These are phyloP conservation scores for Pelargonium australe DNA, from an alignment of 441 rosid genomes.

Conservation along the genomic window DNA sequence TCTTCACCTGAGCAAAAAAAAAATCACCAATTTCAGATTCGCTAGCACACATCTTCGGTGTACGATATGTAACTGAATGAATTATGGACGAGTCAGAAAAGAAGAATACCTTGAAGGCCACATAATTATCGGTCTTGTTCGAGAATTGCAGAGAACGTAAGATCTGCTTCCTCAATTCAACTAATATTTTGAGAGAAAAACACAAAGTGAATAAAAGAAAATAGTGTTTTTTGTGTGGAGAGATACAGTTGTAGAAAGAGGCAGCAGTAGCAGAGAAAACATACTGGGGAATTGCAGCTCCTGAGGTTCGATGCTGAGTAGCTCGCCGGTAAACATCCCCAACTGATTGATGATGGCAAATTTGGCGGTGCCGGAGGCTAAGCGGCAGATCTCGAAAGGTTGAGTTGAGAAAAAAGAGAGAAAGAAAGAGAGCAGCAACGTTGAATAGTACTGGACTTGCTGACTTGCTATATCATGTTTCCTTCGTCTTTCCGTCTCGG, in stretches of 20 bases:
- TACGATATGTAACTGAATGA: neutral
- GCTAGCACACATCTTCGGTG: neutral
- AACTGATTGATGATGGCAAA: slow-evolving; percentile 19
- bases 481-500: too few relatives aligned
- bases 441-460: too few relatives aligned
- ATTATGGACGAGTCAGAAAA: neutral
- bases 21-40: slow-evolving; percentile 15
- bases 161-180: slow-evolving; percentile 84
- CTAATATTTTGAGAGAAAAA: slow-evolving; percentile 23
- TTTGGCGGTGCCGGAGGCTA: too few relatives aligned
- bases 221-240: neutral
- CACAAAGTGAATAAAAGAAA: slow-evolving; percentile 4
- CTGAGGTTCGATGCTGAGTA: slow-evolving; percentile 63
- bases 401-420: too few relatives aligned
- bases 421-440: too few relatives aligned
- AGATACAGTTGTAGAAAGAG: neutral
- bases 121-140: slow-evolving; percentile 58
- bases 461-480: too few relatives aligned
- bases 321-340: slow-evolving; percentile 54
- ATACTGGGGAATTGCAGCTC: slow-evolving; percentile 78
- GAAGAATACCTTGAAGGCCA: slow-evolving; percentile 60
- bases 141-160: slow-evolving; percentile 57
- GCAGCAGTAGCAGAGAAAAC: slow-evolving; percentile 15
- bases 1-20: slow-evolving; percentile 48
- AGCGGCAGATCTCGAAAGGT: too few relatives aligned